Conservation (phyloP, 2,329 filamentous ascomycete genomes). For the Lasiodiplodia sp. region DNA sequence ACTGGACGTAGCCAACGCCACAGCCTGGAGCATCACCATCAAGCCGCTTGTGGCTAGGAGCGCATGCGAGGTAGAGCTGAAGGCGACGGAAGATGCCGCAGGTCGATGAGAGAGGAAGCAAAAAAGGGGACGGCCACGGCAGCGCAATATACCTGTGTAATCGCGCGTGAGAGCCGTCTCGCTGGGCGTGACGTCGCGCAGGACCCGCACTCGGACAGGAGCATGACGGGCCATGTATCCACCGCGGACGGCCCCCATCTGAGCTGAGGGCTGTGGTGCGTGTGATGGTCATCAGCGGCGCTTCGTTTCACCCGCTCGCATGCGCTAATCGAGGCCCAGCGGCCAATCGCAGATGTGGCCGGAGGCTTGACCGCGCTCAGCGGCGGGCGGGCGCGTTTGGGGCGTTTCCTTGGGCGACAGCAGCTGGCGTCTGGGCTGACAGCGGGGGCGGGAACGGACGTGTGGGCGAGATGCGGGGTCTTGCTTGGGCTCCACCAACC, state of each 20-base stretch:
- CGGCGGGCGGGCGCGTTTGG: neutral
- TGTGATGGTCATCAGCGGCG: neutral
- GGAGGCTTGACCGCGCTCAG: constrained; percentile 3
- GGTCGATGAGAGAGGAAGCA: too few species aligned
- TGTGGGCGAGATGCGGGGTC: constrained; percentile 16
- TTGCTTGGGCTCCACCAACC: constrained; percentile 5
- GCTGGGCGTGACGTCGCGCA: constrained; percentile 10
- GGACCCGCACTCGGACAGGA: neutral
- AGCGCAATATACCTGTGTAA: neutral
- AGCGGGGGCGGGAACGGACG: constrained; percentile 9
- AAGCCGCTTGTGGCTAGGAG: constrained; percentile 2
- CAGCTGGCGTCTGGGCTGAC: neutral
- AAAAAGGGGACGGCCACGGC: neutral
- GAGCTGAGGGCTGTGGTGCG: too few species aligned
- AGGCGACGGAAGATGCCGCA: neutral
- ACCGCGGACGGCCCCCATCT: neutral
- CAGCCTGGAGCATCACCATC: neutral
- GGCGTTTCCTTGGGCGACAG: neutral
- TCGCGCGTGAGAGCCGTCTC: neutral
- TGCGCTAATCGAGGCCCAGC: neutral
- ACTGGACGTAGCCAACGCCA: neutral
- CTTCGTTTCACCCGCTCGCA: neutral
- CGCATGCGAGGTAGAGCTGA: neutral
- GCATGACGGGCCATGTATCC: neutral
- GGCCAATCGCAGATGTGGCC: neutral